These are phyloP conservation scores for Talaromyces rugulosus DNA, from an alignment of 2,329 filamentous ascomycete genomes.

Conservation along the genomic window DNA sequence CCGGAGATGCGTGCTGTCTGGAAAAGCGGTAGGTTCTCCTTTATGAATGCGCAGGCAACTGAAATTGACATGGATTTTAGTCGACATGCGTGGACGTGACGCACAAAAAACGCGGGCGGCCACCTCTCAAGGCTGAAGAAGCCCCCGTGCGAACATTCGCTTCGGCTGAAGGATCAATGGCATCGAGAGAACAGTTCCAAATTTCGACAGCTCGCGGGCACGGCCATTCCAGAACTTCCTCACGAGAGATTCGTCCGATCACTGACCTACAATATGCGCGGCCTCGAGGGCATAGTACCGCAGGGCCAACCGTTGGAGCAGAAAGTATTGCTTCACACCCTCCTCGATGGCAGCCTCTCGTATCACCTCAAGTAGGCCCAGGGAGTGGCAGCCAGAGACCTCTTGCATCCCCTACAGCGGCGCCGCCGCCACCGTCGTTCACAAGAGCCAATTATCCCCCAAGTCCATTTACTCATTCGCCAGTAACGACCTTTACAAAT, in stretches of 20 bases:
- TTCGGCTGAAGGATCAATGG: slow-evolving; percentile 22
- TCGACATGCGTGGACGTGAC: slow-evolving; percentile 43
- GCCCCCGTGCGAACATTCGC: slow-evolving; percentile 29
- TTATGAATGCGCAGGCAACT: slow-evolving; percentile 10
- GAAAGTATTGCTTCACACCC: slow-evolving; percentile 21
- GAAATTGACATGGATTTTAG: slow-evolving; percentile 19
- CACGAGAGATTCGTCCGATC: slow-evolving; percentile 35
- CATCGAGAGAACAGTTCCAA: slow-evolving; percentile 23
- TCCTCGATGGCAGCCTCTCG: slow-evolving; percentile 29
- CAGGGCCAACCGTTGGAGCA: slow-evolving; percentile 18
- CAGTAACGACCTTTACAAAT: slow-evolving; percentile 18
- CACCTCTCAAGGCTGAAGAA: slow-evolving; percentile 41
- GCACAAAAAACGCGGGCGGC: slow-evolving; percentile 44
- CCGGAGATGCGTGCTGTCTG: slow-evolving; percentile 42
- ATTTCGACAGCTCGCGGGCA: slow-evolving; percentile 19
- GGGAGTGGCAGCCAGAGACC: slow-evolving; percentile 24
- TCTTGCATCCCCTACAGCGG: slow-evolving; percentile 30
- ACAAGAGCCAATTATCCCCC: slow-evolving; percentile 5
- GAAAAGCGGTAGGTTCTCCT: slow-evolving; percentile 40
- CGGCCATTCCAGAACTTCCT: slow-evolving; percentile 32
- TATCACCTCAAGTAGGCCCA: slow-evolving; percentile 25
- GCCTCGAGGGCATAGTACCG: slow-evolving; percentile 12
- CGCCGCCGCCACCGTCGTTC: slow-evolving; percentile 18
- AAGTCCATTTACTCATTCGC: slow-evolving; percentile 7
- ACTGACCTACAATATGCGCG: slow-evolving; percentile 31